These are phyloP conservation scores for Cystofilobasidium bisporidii DNA, from an alignment of 768 basidiomycete species.

Conservation along the genomic window DNA sequence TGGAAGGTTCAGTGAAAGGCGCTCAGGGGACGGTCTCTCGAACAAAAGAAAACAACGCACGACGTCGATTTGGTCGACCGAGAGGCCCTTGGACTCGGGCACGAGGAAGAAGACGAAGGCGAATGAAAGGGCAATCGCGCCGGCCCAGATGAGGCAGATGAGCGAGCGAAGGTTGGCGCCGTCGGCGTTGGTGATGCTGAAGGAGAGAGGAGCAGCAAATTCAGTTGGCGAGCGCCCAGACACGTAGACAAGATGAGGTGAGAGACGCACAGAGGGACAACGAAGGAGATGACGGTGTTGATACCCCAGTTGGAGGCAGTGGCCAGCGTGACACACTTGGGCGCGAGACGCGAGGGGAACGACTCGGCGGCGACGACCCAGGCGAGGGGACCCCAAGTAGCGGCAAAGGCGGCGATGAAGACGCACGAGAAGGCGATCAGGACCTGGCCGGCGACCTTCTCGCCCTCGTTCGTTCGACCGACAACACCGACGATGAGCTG, in stretches of 20 bases:
- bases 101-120: conserved; percentile 25
- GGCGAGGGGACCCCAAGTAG: conserved; percentile 39
- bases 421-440: conserved; percentile 41
- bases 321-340: conserved; percentile 39
- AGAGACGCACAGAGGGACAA: conserved; percentile 40
- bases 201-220: too few relatives aligned
- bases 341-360: conserved; percentile 39
- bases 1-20: too few relatives aligned
- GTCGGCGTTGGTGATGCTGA: conserved; percentile 18
- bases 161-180: conserved; percentile 37
- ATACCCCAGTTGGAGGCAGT: conserved; percentile 37
- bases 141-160: conserved; percentile 40
- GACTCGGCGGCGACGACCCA: conserved; percentile 40
- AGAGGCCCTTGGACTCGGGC: conserved; percentile 28
- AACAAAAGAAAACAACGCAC: too few relatives aligned
- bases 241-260: too few relatives aligned
- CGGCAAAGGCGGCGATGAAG: conserved; percentile 39
- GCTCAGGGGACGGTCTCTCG: too few relatives aligned
- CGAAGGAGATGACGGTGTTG: conserved; percentile 38
- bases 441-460: conserved; percentile 36
- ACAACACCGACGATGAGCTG: conserved; percentile 34
- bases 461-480: conserved; percentile 36
- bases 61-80: conserved; percentile 26
- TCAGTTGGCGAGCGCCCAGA: too few relatives aligned
- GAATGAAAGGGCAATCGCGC: conserved; percentile 33